These are phyloP conservation scores for Ormosia emarginata DNA, from an alignment of 306 rosid genomes.

Conservation along the genomic window DNA sequence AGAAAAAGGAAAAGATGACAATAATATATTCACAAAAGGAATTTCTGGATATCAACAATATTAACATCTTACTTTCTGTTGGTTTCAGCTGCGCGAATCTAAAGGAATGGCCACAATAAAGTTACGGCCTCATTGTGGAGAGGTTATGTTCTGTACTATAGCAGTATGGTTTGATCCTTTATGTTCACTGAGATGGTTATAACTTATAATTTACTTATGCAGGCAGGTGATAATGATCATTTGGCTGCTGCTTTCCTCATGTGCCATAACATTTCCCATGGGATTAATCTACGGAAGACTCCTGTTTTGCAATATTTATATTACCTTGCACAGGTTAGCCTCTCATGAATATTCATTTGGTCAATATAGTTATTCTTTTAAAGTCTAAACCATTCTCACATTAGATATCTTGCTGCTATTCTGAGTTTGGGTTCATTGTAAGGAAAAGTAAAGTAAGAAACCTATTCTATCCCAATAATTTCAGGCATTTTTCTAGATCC, in stretches of 20 bases:
- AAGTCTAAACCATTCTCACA: neutral
- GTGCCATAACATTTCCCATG: constrained; percentile 84
- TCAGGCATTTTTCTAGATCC: constrained; percentile 5
- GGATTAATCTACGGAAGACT: constrained; percentile 72
- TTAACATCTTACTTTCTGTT: constrained; percentile 12
- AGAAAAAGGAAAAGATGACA: neutral
- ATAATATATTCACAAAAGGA: neutral
- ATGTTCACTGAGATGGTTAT: constrained; percentile 25
- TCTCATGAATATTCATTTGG: neutral
- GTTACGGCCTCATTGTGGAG: constrained; percentile 88
- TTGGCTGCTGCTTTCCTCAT: constrained; percentile 79
- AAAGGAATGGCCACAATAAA: constrained; percentile 64
- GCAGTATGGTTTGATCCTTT: constrained; percentile 5
- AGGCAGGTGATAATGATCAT: constrained; percentile 93
- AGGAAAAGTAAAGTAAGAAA: neutral
- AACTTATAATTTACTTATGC: constrained; percentile 16
- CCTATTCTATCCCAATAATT: neutral
- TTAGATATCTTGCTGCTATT: neutral
- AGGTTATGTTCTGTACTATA: constrained; percentile 45
- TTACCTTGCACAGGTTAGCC: constrained; percentile 80
- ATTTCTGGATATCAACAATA: neutral
- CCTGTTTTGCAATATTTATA: constrained; percentile 83
- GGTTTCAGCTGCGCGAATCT: constrained; percentile 79
- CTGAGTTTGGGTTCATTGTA: neutral
- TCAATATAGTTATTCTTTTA: neutral